Evolutionary conservation across 1,284 basidiomycete species (phyloP).

Genomic region (Volvariella surrecta): DNA sequence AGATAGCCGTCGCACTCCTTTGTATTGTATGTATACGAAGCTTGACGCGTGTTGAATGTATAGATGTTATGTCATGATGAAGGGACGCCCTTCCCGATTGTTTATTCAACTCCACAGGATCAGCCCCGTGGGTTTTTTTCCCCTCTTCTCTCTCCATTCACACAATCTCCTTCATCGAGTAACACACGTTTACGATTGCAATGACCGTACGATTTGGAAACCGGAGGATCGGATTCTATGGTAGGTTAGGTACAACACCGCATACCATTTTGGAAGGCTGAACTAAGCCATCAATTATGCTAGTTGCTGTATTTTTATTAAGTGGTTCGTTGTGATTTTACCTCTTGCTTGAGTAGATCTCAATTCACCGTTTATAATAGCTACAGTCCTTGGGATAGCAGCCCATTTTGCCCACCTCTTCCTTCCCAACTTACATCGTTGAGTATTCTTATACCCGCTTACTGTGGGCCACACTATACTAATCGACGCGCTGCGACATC

Average conservation of each 20-base stretch:
- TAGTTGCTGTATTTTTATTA: slow-evolving; percentile 51
- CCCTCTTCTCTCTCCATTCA: not conserved
- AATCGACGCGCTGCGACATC: not conserved
- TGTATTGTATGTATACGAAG: no score
- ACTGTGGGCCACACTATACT: slow-evolving; percentile 1
- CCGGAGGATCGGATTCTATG: slow-evolving; percentile 39
- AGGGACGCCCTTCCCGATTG: no score
- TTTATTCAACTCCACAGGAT: no score
- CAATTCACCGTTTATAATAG: slow-evolving; percentile 4
- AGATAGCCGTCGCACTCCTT: no score
- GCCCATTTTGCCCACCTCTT: slow-evolving; percentile 60
- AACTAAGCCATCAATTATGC: slow-evolving; percentile 3
- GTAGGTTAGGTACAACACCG: slow-evolving; percentile 21
- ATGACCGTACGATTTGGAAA: slow-evolving; percentile 55
- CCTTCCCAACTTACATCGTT: slow-evolving; percentile 55
- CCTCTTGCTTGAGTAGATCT: not conserved
- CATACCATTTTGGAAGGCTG: slow-evolving; percentile 7
- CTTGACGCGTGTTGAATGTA: no score
- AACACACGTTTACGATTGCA: slow-evolving; percentile 8
- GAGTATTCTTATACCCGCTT: slow-evolving; percentile 14
- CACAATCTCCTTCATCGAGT: not conserved
- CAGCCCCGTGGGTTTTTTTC: no score
- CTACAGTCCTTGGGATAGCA: slow-evolving; percentile 54
- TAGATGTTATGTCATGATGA: no score
- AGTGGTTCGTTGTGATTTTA: slow-evolving; percentile 28